Evolutionary conservation across 2,329 filamentous ascomycete species (phyloP).

Genomic region (Fusarium zealandicum): DNA sequence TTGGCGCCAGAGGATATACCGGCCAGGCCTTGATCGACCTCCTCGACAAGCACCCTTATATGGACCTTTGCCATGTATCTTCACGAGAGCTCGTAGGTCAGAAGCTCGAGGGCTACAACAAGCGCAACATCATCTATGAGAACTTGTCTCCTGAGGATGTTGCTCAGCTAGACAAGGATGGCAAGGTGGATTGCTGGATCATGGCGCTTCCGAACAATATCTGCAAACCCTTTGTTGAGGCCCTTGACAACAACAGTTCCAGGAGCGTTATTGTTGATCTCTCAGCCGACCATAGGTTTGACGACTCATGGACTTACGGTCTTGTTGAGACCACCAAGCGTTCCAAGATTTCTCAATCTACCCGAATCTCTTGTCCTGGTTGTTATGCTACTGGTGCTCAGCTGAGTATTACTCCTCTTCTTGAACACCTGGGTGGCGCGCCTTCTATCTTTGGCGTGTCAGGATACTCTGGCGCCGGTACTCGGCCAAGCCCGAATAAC

Average conservation of each 20-base stretch:
- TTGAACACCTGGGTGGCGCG: neutral
- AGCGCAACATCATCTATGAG: slow-evolving; percentile 91
- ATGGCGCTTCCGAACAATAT: slow-evolving; percentile 97
- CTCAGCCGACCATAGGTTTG: slow-evolving; percentile 96
- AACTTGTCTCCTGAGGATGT: slow-evolving; percentile 89
- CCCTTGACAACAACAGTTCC: slow-evolving; percentile 60
- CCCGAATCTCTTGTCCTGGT: neutral
- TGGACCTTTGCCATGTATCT: slow-evolving; percentile 90
- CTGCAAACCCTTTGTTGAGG: slow-evolving; percentile 92
- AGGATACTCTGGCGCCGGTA: neutral
- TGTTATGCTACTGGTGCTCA: neutral
- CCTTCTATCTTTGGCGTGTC: neutral
- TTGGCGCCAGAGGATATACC: slow-evolving; percentile 92
- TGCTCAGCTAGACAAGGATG: slow-evolving; percentile 81
- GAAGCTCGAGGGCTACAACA: slow-evolving; percentile 87
- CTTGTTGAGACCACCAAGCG: neutral
- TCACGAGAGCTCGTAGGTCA: slow-evolving; percentile 91
- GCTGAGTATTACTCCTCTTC: neutral
- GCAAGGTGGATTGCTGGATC: slow-evolving; percentile 95
- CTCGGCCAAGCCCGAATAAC: neutral
- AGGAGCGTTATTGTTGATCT: slow-evolving; percentile 87
- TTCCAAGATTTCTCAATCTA: neutral
- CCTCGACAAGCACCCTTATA: slow-evolving; percentile 80
- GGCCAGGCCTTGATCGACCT: slow-evolving; percentile 89
- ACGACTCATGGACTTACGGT: slow-evolving; percentile 54